Conservation (phyloP, 2,329 filamentous ascomycete species). For the Thelonectria olida region DNA sequence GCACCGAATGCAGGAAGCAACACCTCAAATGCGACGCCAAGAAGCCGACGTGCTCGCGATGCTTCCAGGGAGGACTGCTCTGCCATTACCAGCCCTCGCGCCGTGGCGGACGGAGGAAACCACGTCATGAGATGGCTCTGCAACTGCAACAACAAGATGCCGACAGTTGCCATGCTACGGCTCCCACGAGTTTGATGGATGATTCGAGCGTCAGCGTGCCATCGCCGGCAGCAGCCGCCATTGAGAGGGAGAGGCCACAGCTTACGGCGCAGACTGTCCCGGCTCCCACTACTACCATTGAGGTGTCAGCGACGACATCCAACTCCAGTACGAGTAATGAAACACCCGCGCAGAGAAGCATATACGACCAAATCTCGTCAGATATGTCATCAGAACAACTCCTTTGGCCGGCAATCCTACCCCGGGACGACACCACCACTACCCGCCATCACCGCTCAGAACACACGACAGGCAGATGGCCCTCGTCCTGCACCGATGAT, state of each 20-base stretch:
- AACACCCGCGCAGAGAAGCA: not conserved
- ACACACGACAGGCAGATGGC: not conserved
- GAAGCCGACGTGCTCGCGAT: conserved; percentile 32
- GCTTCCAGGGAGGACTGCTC: conserved; percentile 10
- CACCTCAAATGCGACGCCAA: conserved; percentile 38
- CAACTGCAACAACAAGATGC: not conserved
- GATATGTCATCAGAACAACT: conserved; percentile 1
- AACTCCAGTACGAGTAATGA: not conserved
- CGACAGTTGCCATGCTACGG: not conserved
- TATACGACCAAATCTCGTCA: not conserved
- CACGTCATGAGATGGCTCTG: not conserved
- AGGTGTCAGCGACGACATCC: not conserved
- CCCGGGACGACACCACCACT: not conserved
- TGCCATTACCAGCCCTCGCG: conserved; percentile 36
- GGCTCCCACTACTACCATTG: not conserved
- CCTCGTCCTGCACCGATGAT: conserved; percentile 18
- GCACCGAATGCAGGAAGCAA: conserved; percentile 33
- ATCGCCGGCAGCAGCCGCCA: no score
- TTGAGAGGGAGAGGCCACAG: not conserved
- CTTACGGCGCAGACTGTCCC: not conserved
- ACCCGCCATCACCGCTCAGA: not conserved
- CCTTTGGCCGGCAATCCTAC: conserved; percentile 1
- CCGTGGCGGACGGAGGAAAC: conserved; percentile 31
- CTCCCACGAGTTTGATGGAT: not conserved
- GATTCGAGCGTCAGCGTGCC: not conserved